phyloP scores from a whole-genome alignment of 495 filamentous ascomycete species.

The Neurospora sp. region DNA sequence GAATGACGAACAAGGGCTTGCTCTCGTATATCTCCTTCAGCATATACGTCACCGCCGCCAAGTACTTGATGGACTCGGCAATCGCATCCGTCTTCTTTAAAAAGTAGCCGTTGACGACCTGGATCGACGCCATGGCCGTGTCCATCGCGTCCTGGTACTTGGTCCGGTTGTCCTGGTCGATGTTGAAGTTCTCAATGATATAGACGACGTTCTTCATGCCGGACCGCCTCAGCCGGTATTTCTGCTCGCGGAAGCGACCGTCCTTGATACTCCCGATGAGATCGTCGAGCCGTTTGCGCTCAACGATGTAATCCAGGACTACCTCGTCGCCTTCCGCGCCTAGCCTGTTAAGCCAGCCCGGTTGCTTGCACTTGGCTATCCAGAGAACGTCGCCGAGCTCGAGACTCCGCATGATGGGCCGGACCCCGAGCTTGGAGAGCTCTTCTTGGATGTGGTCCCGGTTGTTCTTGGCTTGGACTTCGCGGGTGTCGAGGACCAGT shows the following conservation, averaged over 20 bases:
- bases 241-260: conserved; percentile 77
- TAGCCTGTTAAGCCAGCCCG: conserved; percentile 39
- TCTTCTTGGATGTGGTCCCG: conserved; percentile 70
- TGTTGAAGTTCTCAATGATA: conserved; percentile 62
- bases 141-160: conserved; percentile 56
- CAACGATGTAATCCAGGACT: conserved; percentile 72
- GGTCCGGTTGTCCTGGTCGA: conserved; percentile 38
- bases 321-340: conserved; percentile 63
- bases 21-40: conserved; percentile 56
- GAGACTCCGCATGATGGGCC: conserved; percentile 53
- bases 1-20: conserved; percentile 47
- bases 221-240: conserved; percentile 63
- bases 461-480: conserved; percentile 67
- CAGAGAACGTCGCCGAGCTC: conserved; percentile 72
- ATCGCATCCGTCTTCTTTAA: conserved; percentile 66
- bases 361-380: conserved; percentile 63
- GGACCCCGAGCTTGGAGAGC: conserved; percentile 56
- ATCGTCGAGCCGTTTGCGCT: conserved; percentile 77
- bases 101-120: conserved; percentile 76
- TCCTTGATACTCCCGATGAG: conserved; percentile 72
- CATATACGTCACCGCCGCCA: conserved; percentile 63
- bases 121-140: conserved; percentile 67
- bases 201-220: conserved; percentile 71
- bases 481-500: conserved; percentile 66
- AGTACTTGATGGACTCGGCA: conserved; percentile 73